Base-by-base conservation (phyloP, 148 eudicot genomes). In the Persicaria tinctoria region DNA sequence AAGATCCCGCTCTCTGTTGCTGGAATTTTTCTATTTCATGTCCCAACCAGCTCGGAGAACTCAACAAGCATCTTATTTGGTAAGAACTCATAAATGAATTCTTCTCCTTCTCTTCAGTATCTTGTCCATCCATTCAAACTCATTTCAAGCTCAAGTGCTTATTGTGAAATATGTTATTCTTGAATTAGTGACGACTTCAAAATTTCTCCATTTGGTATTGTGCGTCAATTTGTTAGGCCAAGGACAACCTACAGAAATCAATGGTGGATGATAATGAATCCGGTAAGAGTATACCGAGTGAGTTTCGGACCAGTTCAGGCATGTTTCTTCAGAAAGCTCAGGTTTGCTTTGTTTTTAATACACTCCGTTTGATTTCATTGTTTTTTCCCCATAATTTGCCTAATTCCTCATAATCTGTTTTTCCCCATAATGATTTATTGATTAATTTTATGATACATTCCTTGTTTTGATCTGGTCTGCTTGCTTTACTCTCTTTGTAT, bases 181-280 rank as follows among this genome's bases (percentile, higher is more conserved):
- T 20, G 23, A 20, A 20, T 20, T 20, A 20, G 23, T 20, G 6
- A 38, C 32, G 11, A 38, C n/a, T 64, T 38, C 27, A 64, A 3
- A 3, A 10, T 20, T 64, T 64, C 70, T 41, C n/a, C 17, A 13
- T 5, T 64, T 23, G 11, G n/a, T 64, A 64, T 5, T 69, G 51
- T 79, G 70, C 45, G 69, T 81, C 41, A 17, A 70, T 70, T 41
- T 69, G 45, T 45, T 82, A 95, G 98, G 97, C 96, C 6, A 91
- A 87, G 86, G 90, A 84, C 83, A 92, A 89, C 81, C 81, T 95
- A 56, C 83, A 86, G 87, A 90, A 90, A 78, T 92, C 98, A 48
- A 86, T 87, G 98, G 98, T 95, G 79, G 91, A 92, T 60, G 97
- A 92, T 83, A 86, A 91, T 79, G 92, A 90, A 7, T 85, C 89